A percentile compares a stretch with the other conserved stretches of the same genome.
Conservation (phyloP, 306 rosid genomes). For the Cucurbita argyrosperma region DNA sequence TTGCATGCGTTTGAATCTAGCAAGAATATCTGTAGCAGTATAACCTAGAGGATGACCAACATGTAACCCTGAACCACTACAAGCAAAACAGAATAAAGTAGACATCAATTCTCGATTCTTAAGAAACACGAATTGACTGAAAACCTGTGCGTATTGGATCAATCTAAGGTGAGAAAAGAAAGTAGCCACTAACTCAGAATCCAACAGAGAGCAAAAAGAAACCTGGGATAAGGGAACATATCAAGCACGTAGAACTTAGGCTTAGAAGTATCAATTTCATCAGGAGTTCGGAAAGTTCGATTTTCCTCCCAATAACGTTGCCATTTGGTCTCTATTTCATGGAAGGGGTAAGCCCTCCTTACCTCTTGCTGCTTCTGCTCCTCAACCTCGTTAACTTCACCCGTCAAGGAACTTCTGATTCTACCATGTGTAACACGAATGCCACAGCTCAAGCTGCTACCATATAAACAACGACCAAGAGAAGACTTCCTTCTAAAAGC, state of each 20-base stretch:
- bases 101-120: not conserved
- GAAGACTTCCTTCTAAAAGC: constrained; percentile 4
- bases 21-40: constrained; percentile 87
- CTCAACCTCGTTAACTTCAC: constrained; percentile 14
- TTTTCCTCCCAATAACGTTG: constrained; percentile 69
- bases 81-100: not conserved
- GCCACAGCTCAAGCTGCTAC: constrained; percentile 8
- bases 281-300: constrained; percentile 66
- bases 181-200: not conserved
- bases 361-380: constrained; percentile 21
- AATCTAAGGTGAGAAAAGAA: not conserved
- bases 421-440: not conserved
- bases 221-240: constrained; percentile 99
- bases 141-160: not conserved
- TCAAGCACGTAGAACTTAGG: constrained; percentile 92
- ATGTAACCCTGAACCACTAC: constrained; percentile 89
- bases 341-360: constrained; percentile 56
- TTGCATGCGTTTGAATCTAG: constrained; percentile 79
- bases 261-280: constrained; percentile 61
- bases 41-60: constrained; percentile 97
- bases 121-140: not conserved
- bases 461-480: constrained; percentile 14
- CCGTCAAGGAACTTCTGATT: constrained; percentile 19
- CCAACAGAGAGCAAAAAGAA: not conserved
- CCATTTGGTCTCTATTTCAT: constrained; percentile 81